A percentile compares a stretch with the other conserved stretches of the same genome.
Evolutionary conservation across 371 early-diverging fungal genomes (phyloP).

Genomic region (Zopfochytrium polystomum): DNA sequence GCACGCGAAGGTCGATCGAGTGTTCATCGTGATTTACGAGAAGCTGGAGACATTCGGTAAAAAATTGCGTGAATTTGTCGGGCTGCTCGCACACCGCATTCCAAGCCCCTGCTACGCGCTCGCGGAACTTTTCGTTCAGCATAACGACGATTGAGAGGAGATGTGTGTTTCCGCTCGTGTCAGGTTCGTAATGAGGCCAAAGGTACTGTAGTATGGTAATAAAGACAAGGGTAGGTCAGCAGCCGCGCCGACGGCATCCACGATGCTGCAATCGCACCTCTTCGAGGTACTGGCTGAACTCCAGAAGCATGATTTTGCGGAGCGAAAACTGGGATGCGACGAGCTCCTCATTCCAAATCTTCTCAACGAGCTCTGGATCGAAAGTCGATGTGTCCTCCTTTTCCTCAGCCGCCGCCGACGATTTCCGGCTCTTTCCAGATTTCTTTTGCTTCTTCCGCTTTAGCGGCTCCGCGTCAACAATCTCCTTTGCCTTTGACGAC

Average conservation of each 20-base stretch:
- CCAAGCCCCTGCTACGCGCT: constrained; percentile 58
- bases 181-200: constrained; percentile 63
- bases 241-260: neutral
- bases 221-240: neutral
- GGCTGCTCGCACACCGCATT: constrained; percentile 44
- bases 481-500: neutral
- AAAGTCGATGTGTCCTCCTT: neutral
- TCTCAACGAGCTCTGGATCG: constrained; percentile 46
- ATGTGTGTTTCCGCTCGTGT: constrained; percentile 30
- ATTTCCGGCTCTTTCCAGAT: neutral
- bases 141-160: constrained; percentile 75
- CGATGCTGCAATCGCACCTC: constrained; percentile 54
- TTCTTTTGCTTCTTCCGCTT: neutral
- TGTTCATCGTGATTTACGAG: constrained; percentile 24
- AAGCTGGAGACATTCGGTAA: constrained; percentile 55
- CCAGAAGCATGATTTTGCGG: constrained; percentile 62
- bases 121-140: constrained; percentile 80
- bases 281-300: constrained; percentile 78
- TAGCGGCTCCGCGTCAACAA: neutral
- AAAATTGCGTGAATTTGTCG: constrained; percentile 58
- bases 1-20: neutral
- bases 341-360: constrained; percentile 59
- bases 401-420: neutral
- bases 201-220: constrained; percentile 55
- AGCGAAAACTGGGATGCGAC: constrained; percentile 49